Evolutionary conservation across 108 stramenopile species (phyloP), one percentile per base, ranked within the genome.

Genomic region (Ochromonas danica): DNA sequence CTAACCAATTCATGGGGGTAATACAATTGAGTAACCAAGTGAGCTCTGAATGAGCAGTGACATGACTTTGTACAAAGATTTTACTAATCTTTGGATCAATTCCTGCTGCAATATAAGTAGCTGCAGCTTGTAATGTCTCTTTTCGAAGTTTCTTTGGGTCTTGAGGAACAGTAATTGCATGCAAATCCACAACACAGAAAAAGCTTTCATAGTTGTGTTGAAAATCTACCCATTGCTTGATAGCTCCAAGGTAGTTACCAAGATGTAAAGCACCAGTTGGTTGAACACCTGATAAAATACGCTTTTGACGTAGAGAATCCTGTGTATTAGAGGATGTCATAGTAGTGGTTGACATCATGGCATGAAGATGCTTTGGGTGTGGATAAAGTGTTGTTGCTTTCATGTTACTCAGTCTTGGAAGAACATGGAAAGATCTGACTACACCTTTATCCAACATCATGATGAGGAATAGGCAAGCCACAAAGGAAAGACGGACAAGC

Each of bases 151-250:
- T 72, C 25, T 83, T 91, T 35, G 95, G 94, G 87, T 97, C 92
- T 33, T 96, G 95, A 40, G 96, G 97, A 84, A 95, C 92, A 6
- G 99, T 99, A 81, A 99, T 95, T 62, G 99, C 95, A 85, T 99
- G 99, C 79, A 99, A 81, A 89, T 99, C 99, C 2, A 97, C 99
- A 14, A 98, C 95, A 74, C 92, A 96, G 83, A 98, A 99, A 77
- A 93, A 95, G 79, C 84, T 87, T 27, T 88, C 83, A 35, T 89
- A 89, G 33, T 89, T 88, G 79, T 95, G 89, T 85, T 98, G 95
- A 75, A 93, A 90, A 62, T 89, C 89, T 0, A 96, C 95, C 99
- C 97, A 99, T 80, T 96, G 96, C 71, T 90, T 88, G 51, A 98
- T 93, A 0, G 99, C 96, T 35, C 97, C 99, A 27, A 99, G 81